Percentiles rank a stretch among this genome's conserved stretches.
Conservation (phyloP, 1,284 basidiomycete genomes). For the Earliella scabrosa region DNA sequence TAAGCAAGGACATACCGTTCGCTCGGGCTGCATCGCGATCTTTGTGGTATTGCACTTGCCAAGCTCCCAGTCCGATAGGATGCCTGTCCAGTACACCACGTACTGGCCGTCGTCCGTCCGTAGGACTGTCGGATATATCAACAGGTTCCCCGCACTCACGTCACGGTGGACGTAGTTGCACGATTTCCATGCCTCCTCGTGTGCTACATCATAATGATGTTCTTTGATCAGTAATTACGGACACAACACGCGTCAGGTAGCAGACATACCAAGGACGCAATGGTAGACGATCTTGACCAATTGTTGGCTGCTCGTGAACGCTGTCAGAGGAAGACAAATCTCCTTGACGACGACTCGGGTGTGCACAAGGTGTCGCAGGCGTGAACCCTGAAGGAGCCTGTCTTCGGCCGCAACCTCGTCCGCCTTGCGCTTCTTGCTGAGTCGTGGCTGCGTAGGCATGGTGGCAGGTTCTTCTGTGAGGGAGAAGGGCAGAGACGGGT, state of each 20-base stretch:
- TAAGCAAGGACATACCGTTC: neutral
- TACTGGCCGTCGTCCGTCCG: neutral
- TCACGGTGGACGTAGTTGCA: slow-evolving; percentile 12
- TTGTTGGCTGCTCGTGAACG: neutral
- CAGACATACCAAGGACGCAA: neutral
- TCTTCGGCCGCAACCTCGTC: too few relatives aligned
- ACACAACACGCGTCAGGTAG: neutral
- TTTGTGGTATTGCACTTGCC: neutral
- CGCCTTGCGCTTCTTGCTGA: neutral
- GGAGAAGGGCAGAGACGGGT: too few relatives aligned
- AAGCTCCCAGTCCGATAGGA: slow-evolving; percentile 18
- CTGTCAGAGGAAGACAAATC: neutral
- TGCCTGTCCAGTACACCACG: neutral
- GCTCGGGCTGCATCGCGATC: neutral
- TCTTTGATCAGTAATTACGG: too few relatives aligned
- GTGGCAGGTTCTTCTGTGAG: too few relatives aligned
- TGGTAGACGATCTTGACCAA: neutral
- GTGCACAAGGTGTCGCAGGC: slow-evolving; percentile 1
- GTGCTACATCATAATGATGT: slow-evolving; percentile 1
- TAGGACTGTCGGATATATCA: slow-evolving; percentile 6
- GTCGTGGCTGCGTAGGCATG: too few relatives aligned
- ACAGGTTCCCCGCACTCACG: slow-evolving; percentile 16
- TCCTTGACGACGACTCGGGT: slow-evolving; percentile 14
- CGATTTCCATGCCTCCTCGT: neutral
- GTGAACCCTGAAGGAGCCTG: neutral